Evolutionary conservation across 805 yeast species (phyloP), one percentile per base, ranked within the genome.

Genomic region (Metschnikowia aberdeeniae): DNA sequence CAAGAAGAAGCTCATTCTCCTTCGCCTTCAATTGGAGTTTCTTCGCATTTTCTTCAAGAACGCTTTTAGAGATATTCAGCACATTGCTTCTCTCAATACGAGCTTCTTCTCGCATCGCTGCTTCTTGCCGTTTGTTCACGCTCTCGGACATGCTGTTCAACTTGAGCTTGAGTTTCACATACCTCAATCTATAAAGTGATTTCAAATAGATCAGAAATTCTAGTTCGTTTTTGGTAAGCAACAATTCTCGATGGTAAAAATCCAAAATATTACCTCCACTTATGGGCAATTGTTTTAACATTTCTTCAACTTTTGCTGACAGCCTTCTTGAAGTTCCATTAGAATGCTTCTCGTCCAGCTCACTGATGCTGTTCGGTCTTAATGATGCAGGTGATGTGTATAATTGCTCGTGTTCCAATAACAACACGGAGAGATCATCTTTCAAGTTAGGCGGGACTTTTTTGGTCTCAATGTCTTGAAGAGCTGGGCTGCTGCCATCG

Each of bases 181-280:
- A 53, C 36, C 45, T 49, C 32, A 43, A 35, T 37, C 39, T 46
- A 38, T 47, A 69, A 47, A 78, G 66, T 41, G 75, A 68, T 40
- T 76, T 77, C 53, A 80, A 56, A 58, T 77, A 81, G 40, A 73
- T 70, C 3, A 78, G 67, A 53, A 84, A 83, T 40, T 81, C 84
- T 32, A 80, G 64, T 56, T 83, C 89, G 58, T 83, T 84, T 42
- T 73, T 73, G 46, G 72, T 54, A 31, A 82, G 65, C 44, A 82
- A 58, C 12, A 82, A 62, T 54, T 84, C 87, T 45, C 87, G 66
- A 44, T 77, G 77, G 47, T 76, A 80, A 51, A 72, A 80, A 32
- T 75, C 75, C 11, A 73, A 39, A 0, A 66, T 57, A 4, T 61
- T 62, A 1, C 55, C 55, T 9, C 45, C 27, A 28, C 19, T 40